Conservation (phyloP, 2,329 filamentous ascomycete species). For the Penicillium sp. region DNA sequence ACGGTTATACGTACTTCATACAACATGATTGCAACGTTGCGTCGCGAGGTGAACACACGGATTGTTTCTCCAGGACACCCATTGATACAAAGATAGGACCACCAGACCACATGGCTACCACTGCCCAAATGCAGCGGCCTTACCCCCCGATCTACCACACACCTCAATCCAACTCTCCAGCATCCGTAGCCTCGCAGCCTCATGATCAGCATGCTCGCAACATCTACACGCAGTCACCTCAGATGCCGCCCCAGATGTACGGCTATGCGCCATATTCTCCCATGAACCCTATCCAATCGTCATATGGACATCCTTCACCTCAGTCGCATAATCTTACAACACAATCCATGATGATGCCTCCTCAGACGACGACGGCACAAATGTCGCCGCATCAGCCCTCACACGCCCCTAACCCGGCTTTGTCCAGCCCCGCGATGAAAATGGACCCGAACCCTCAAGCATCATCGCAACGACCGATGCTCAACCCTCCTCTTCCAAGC, state of each 20-base stretch:
- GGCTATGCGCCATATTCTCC: slow-evolving; percentile 58
- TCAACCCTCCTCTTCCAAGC: slow-evolving; percentile 41
- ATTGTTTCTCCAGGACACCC: slow-evolving; percentile 38
- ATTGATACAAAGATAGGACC: slow-evolving; percentile 64
- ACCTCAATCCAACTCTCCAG: slow-evolving; percentile 89
- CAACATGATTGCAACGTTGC: not conserved
- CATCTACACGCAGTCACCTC: slow-evolving; percentile 76
- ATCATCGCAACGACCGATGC: slow-evolving; percentile 32
- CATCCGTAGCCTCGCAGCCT: slow-evolving; percentile 81
- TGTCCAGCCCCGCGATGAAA: slow-evolving; percentile 55
- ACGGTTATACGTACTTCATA: not conserved
- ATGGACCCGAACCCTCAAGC: slow-evolving; percentile 42
- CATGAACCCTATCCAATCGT: slow-evolving; percentile 49
- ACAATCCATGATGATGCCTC: slow-evolving; percentile 51
- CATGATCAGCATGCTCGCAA: slow-evolving; percentile 81
- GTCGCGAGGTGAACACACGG: not conserved
- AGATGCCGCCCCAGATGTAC: slow-evolving; percentile 82
- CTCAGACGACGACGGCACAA: slow-evolving; percentile 35
- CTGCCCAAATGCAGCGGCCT: slow-evolving; percentile 61
- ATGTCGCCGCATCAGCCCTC: slow-evolving; percentile 39
- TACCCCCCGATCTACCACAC: slow-evolving; percentile 95
- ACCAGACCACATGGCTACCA: slow-evolving; percentile 61
- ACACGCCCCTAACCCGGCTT: slow-evolving; percentile 47
- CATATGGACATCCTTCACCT: slow-evolving; percentile 54
- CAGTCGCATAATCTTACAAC: slow-evolving; percentile 54